A percentile compares a stretch with the other conserved stretches of the same genome.
Evolutionary conservation across 1,284 basidiomycete genomes (phyloP).

Genomic region (Leccinum pachyderme): DNA sequence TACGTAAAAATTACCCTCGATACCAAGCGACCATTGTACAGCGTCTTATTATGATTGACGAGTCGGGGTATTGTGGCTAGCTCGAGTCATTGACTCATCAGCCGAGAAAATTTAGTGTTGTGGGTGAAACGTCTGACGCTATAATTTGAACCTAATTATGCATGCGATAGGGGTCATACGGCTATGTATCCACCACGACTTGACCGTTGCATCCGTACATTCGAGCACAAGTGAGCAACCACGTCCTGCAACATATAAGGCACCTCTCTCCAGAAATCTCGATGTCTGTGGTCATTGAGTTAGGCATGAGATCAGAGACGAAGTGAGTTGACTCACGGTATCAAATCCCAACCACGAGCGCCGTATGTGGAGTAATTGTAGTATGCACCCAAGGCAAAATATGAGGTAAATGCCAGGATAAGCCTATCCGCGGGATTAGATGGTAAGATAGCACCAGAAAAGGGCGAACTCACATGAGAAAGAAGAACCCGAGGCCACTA

Average conservation of each 20-base stretch:
- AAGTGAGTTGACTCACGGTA: constrained; percentile 56
- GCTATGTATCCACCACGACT: constrained; percentile 72
- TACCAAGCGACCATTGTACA: too few relatives aligned
- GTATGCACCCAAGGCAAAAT: constrained; percentile 75
- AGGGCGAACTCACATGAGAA: constrained; percentile 62
- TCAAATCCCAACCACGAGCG: constrained; percentile 72
- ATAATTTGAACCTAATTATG: constrained; percentile 6
- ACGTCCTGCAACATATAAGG: constrained; percentile 81
- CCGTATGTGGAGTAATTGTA: constrained; percentile 84
- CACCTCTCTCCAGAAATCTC: constrained; percentile 85
- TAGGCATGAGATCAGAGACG: constrained; percentile 3
- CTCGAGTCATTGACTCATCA: neutral
- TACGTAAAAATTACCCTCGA: constrained; percentile 17
- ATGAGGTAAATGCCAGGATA: constrained; percentile 61
- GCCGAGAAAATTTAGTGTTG: constrained; percentile 1
- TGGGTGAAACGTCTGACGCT: constrained; percentile 11
- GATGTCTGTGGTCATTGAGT: constrained; percentile 53
- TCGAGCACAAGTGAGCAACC: constrained; percentile 69
- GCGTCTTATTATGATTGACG: too few relatives aligned
- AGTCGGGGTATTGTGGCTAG: too few relatives aligned
- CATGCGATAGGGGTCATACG: constrained; percentile 45
- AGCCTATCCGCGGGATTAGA: constrained; percentile 43
- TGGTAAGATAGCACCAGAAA: neutral
- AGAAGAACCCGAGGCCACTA: constrained; percentile 80
- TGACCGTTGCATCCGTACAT: constrained; percentile 62